A percentile compares a stretch with the other conserved stretches of the same genome.
phyloP scores from a whole-genome alignment of 2,329 filamentous ascomycete genomes.

The Blastomyces parvus region DNA sequence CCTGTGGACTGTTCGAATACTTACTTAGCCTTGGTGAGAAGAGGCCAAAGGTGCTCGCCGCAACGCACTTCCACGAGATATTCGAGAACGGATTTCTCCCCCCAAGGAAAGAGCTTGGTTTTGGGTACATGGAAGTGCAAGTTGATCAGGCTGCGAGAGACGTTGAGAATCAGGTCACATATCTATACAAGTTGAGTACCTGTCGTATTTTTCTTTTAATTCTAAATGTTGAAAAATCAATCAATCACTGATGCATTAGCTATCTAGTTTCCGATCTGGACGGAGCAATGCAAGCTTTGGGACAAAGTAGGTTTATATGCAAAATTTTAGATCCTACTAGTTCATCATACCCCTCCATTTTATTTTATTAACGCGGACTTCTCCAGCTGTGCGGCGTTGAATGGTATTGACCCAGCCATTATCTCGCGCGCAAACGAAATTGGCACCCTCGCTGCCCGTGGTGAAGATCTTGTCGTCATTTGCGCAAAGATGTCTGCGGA shows the following conservation, averaged over 20 bases:
- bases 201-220: not conserved
- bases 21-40: slow-evolving; percentile 41
- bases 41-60: slow-evolving; percentile 51
- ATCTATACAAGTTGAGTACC: slow-evolving; percentile 55
- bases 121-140: slow-evolving; percentile 51
- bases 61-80: slow-evolving; percentile 55
- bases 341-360: not conserved
- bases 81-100: slow-evolving; percentile 46
- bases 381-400: slow-evolving; percentile 66
- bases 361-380: slow-evolving; percentile 9
- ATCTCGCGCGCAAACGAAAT: slow-evolving; percentile 68
- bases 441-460: slow-evolving; percentile 55
- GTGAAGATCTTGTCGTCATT: slow-evolving; percentile 65
- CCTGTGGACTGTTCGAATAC: slow-evolving; percentile 52
- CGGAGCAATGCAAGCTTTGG: slow-evolving; percentile 75
- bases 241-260: not conserved
- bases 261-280: slow-evolving; percentile 46
- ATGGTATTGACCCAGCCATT: slow-evolving; percentile 65
- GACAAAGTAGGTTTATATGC: slow-evolving; percentile 41
- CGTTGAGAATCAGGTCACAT: slow-evolving; percentile 46
- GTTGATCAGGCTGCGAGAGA: slow-evolving; percentile 36
- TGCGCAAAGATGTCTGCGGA: slow-evolving; percentile 57
- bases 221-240: not conserved
- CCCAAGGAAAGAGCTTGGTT: slow-evolving; percentile 38
- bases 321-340: not conserved